phyloP scores from a whole-genome alignment of 1,284 basidiomycete genomes.

The Ustilago hordei region DNA sequence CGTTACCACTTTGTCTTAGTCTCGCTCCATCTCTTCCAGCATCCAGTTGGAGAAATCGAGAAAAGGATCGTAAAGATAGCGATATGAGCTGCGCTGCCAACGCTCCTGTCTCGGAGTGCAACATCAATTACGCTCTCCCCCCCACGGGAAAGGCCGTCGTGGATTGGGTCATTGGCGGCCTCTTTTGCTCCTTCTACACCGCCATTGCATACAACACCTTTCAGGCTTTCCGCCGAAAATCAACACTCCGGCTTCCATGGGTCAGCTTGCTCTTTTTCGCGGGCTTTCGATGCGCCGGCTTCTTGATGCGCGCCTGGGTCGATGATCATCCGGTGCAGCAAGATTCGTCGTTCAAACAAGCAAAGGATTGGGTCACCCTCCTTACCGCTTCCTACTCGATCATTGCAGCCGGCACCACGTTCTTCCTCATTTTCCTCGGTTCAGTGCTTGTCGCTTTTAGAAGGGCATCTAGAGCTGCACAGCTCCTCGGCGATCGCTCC shows the following conservation, averaged over 20 bases:
- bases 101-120: background rate
- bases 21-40: too few relatives aligned
- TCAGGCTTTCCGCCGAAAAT: background rate
- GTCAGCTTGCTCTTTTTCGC: background rate
- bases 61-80: background rate
- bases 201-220: background rate
- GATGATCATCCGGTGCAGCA: background rate
- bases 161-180: background rate
- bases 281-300: background rate
- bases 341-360: background rate
- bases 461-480: background rate
- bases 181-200: background rate
- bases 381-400: background rate
- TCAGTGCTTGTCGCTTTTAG: background rate
- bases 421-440: background rate
- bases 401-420: background rate
- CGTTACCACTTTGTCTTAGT: too few relatives aligned
- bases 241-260: background rate
- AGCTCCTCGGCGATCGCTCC: background rate
- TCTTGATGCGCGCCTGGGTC: background rate
- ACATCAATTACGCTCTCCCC: background rate
- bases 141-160: background rate
- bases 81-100: background rate
- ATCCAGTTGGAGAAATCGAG: background rate
- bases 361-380: background rate